Evolutionary conservation across 345 rosid genomes (phyloP), one percentile per base, ranked within the genome.

Genomic region (Citrus sinensis): DNA sequence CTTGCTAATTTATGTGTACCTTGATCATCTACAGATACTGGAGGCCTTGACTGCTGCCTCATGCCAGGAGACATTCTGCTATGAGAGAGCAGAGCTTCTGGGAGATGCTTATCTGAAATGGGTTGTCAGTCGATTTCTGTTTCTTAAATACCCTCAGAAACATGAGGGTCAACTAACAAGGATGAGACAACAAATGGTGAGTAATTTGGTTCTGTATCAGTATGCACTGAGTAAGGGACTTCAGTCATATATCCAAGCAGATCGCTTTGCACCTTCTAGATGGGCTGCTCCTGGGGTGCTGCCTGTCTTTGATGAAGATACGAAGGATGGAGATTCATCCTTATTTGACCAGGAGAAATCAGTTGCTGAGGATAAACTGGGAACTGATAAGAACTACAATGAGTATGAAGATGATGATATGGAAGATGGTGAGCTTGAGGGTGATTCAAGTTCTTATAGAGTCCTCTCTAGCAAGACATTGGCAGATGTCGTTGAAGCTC

Each of bases 261-360:
- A 96, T 84, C 92, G 99, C 42, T 96, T 96, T 87, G 95, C 99
- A 65, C 99, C 99, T 16, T 94, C 94, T 78, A 88, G 99, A 80
- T 94, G 99, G 99, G 97, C 99, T 70, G 99, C 99, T 80, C 99
- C 98, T 51, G 99, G 99, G 22, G 98, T 96, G 74, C 85, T 95
- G 65, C 99, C 99, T 22, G 97, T 96, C 74, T 96, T 85, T 46
- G 99, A 96, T 32, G 99, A 96, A 85, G 99, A 96, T 70, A 83
- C 92, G 54, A 92, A 91, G 82, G 98, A 96, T 81, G 99, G 88
- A 77, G 96, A 92, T 19, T 82, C 83, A 0, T 91, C 88, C 64
- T 88, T 93, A 71, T 94, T 94, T 74, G 97, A 89, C 58, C 89
- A 87, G 78, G 92, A 86, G 77, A 85, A 64, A 71, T 84, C 86